Conservation (phyloP, 176 grass and related monocot genomes). For the Miscanthus lutarioriparius region DNA sequence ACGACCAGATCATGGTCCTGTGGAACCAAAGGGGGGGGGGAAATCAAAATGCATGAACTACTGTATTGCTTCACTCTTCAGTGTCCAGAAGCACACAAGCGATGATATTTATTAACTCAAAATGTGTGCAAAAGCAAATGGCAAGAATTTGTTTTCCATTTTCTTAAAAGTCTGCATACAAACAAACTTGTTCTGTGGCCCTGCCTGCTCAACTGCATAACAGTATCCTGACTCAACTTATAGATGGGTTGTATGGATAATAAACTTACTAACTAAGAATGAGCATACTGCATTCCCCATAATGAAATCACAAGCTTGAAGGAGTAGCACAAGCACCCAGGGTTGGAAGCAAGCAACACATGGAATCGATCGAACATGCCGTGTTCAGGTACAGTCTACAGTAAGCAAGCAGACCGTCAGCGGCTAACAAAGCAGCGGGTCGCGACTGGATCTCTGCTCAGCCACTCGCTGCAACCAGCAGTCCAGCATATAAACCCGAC, state of each 20-base stretch:
- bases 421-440: not conserved
- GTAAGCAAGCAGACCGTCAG: not conserved
- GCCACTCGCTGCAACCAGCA: not conserved
- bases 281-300: not conserved
- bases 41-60: not conserved
- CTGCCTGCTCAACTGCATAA: not conserved
- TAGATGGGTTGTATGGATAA: not conserved
- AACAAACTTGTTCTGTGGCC: not conserved
- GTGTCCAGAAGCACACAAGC: not conserved
- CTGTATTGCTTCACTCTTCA: not conserved
- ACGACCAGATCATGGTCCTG: slow-evolving; percentile 79
- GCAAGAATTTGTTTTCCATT: not conserved
- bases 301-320: not conserved
- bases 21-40: not conserved
- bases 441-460: not conserved
- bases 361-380: not conserved
- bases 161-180: not conserved
- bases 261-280: not conserved
- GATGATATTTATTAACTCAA: not conserved
- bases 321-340: not conserved
- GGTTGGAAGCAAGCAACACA: not conserved
- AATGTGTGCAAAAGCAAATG: not conserved
- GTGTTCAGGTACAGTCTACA: not conserved
- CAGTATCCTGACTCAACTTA: not conserved
- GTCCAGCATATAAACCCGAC: not conserved